Percentiles rank a stretch among this genome's conserved stretches.
phyloP scores from a whole-genome alignment of 2,329 filamentous ascomycete genomes.

The Verticillium klebahnii region DNA sequence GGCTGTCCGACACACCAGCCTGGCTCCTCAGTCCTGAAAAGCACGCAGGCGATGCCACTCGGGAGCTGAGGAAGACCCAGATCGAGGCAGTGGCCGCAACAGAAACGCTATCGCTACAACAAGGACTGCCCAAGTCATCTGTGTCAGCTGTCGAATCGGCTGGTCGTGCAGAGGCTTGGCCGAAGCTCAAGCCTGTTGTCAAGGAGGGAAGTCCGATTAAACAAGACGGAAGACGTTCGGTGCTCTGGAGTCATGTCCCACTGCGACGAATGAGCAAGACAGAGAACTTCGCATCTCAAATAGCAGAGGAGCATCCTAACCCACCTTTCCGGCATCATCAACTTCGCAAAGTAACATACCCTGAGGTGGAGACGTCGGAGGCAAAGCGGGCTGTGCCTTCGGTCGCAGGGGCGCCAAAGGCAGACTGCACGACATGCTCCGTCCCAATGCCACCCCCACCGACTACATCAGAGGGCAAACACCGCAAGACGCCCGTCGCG shows the following conservation, averaged over 20 bases:
- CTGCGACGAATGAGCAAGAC: background rate
- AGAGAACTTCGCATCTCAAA: background rate
- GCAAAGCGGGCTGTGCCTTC: background rate
- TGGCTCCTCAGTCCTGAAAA: background rate
- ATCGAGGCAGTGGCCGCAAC: too few relatives aligned
- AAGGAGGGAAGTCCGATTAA: background rate
- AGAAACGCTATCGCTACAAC: too few relatives aligned
- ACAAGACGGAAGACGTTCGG: background rate
- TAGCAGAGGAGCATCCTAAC: background rate
- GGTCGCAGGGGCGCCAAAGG: background rate
- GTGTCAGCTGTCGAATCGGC: background rate
- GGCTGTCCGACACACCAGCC: background rate
- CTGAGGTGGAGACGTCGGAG: background rate
- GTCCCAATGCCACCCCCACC: background rate
- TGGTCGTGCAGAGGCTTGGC: background rate
- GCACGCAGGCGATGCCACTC: background rate
- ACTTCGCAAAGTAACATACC: constrained; percentile 2
- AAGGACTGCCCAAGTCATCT: background rate
- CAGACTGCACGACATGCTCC: background rate
- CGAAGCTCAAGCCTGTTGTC: background rate
- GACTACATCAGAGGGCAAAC: background rate
- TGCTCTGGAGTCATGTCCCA: background rate
- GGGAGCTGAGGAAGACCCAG: background rate
- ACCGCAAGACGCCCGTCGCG: background rate
- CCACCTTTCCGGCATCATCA: background rate